These are phyloP conservation scores for Taiwanofungus camphoratus DNA, from an alignment of 1,284 basidiomycete genomes.

Conservation along the genomic window DNA sequence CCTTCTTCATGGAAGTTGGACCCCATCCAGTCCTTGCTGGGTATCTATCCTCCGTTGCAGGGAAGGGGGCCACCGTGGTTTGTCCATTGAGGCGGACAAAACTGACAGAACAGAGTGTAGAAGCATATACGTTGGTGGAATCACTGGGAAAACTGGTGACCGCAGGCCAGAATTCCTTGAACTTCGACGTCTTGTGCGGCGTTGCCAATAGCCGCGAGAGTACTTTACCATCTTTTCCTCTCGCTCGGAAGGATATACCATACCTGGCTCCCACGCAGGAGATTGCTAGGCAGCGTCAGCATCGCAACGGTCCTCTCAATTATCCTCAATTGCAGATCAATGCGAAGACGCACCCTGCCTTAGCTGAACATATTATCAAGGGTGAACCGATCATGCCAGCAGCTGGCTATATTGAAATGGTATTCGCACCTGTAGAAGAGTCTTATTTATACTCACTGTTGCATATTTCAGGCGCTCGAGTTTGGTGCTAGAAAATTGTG, in stretches of 20 bases:
- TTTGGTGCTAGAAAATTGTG: slow-evolving; percentile 20
- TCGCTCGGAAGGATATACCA: slow-evolving; percentile 14
- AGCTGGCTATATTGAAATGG: slow-evolving; percentile 40
- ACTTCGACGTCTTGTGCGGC: neutral
- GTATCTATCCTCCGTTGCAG: slow-evolving; percentile 25
- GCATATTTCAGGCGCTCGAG: slow-evolving; percentile 18
- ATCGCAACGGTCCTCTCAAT: slow-evolving; percentile 31
- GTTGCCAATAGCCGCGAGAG: too few relatives aligned
- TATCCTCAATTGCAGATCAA: slow-evolving; percentile 29
- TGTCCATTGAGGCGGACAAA: slow-evolving; percentile 28
- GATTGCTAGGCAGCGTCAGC: slow-evolving; percentile 13
- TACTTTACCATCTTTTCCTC: slow-evolving; percentile 18
- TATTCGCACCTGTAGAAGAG: slow-evolving; percentile 18
- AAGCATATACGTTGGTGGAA: neutral
- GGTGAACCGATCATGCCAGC: slow-evolving; percentile 40
- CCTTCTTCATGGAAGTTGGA: slow-evolving; percentile 28
- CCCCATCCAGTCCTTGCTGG: slow-evolving; percentile 33
- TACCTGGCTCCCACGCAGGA: slow-evolving; percentile 7
- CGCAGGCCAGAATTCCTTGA: neutral
- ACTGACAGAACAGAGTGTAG: slow-evolving; percentile 4
- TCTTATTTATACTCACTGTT: too few relatives aligned
- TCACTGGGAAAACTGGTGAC: neutral
- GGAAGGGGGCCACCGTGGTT: slow-evolving; percentile 16
- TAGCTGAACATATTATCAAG: slow-evolving; percentile 37
- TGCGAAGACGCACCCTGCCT: slow-evolving; percentile 29